Base-by-base conservation (phyloP, 1,284 basidiomycete genomes). In the Naganishia cerealis region DNA sequence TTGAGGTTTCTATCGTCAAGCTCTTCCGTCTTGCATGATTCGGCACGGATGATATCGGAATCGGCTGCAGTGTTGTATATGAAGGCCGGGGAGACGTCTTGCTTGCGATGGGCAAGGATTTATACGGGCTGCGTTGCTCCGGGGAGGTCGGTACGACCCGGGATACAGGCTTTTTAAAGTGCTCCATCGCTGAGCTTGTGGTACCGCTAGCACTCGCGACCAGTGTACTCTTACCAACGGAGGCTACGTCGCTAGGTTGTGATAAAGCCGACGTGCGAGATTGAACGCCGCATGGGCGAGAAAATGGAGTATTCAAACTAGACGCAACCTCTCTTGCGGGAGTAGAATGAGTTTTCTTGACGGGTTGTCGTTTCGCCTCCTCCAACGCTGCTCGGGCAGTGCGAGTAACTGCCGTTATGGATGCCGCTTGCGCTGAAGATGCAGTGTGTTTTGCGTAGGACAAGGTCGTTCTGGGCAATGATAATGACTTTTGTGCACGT, bases 1-100 rank as follows among this genome's bases (percentile, higher is more conserved):
- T 75, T 4, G 70, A 73, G 1, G 78, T 76, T 52, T 79, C 78
- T 40, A 70, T 67, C 5, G 72, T 73, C 42, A 76, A 65, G 10
- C 76, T 75, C 65, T 77, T 74, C 10, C 78, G 68, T 3, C 76
- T 71, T 1, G 68, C 56, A 7, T 72, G 68, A 7, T 66, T 66
- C 67, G 65, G 57, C 69, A 57, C 57, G 42, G 67, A 42, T 40
- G 36, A 48, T 33, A 33, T 46, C 13, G 43, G 43, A 18, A 46
- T n/a, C 7, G 46, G 46, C 7, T 50, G n/a, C 24, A 50, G 24
- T 50, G 46, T 24, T 21, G 46, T 50, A 21, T 50, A 8, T 50
- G 46, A 1, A 21, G 46, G 6, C 12, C 5, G 46, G 10, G 46
- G 46, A 50, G 21, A 8, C 9, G 46, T 3, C 10, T n/a, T 21